Evolutionary conservation across 2,329 filamentous ascomycete species (phyloP).

Genomic region (Juglanconis juglandina): DNA sequence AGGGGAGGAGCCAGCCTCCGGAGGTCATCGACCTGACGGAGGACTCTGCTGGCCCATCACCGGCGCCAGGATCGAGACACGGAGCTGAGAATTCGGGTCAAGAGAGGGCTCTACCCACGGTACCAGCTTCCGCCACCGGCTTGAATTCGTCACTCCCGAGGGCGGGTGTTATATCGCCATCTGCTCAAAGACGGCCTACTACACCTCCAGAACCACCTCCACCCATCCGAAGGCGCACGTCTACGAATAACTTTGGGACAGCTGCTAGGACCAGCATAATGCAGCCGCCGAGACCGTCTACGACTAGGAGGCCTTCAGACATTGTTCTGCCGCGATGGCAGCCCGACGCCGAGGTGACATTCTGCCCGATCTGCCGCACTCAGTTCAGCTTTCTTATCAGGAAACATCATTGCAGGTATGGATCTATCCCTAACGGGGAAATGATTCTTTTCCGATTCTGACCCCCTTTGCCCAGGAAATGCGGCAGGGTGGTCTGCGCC

Average conservation of each 20-base stretch:
- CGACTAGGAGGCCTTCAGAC: constrained; percentile 28
- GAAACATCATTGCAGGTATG: constrained; percentile 87
- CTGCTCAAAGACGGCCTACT: constrained; percentile 11
- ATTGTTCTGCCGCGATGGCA: constrained; percentile 77
- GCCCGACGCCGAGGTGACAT: constrained; percentile 75
- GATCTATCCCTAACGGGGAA: constrained; percentile 19
- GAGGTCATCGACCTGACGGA: constrained; percentile 18
- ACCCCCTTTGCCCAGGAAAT: constrained; percentile 59
- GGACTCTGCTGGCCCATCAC: background rate
- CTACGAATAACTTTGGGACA: constrained; percentile 6
- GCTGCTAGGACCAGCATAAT: background rate
- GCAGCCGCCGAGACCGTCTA: constrained; percentile 5
- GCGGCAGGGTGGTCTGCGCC: constrained; percentile 85
- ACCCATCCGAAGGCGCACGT: constrained; percentile 13
- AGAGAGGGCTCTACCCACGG: constrained; percentile 15
- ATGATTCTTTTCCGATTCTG: constrained; percentile 4
- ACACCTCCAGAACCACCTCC: constrained; percentile 18
- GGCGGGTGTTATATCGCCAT: constrained; percentile 2
- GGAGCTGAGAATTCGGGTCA: constrained; percentile 2
- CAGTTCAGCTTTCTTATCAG: constrained; percentile 82
- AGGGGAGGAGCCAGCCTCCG: background rate
- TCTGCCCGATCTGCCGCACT: constrained; percentile 78
- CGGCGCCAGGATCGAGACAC: background rate
- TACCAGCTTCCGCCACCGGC: constrained; percentile 4
- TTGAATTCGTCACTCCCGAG: background rate